Percentiles rank a stretch among this genome's conserved stretches.
phyloP scores from a whole-genome alignment of 176 grass and related monocot species.

The Musa acuminata region DNA sequence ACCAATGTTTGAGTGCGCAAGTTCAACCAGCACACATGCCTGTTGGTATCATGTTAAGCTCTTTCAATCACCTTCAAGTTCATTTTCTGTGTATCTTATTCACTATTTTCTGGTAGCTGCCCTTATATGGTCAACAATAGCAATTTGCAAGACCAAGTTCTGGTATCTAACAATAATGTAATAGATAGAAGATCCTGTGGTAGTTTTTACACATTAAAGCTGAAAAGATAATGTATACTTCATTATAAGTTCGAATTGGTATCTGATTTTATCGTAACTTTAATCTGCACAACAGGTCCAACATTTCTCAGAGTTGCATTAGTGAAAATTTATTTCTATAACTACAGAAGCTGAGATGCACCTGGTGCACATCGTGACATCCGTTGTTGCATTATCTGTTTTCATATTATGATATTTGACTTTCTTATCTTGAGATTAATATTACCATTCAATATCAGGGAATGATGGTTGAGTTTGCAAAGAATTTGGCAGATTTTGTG shows the following conservation, averaged over 20 bases:
- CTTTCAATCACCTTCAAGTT: no score
- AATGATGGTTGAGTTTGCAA: conserved; percentile 87
- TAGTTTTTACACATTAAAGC: not conserved
- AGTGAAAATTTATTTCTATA: not conserved
- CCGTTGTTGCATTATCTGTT: not conserved
- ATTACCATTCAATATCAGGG: conserved; percentile 35
- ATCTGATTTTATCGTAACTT: not conserved
- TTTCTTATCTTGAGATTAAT: conserved; percentile 1
- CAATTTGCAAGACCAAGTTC: no score
- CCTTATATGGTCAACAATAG: no score
- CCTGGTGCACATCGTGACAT: not conserved
- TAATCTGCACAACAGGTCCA: not conserved
- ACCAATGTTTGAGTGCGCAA: no score
- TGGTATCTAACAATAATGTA: no score
- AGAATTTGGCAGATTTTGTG: conserved; percentile 56
- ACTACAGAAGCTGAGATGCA: not conserved
- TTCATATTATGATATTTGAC: not conserved
- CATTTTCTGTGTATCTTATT: no score
- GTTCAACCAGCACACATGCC: no score
- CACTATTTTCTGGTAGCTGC: no score
- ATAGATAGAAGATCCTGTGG: not conserved
- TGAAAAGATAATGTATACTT: not conserved
- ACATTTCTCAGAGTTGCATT: not conserved
- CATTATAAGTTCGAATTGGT: not conserved
- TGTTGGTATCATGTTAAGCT: no score